Evolutionary conservation across 306 rosid species (phyloP).

Genomic region (peach (Prunus persica)): DNA sequence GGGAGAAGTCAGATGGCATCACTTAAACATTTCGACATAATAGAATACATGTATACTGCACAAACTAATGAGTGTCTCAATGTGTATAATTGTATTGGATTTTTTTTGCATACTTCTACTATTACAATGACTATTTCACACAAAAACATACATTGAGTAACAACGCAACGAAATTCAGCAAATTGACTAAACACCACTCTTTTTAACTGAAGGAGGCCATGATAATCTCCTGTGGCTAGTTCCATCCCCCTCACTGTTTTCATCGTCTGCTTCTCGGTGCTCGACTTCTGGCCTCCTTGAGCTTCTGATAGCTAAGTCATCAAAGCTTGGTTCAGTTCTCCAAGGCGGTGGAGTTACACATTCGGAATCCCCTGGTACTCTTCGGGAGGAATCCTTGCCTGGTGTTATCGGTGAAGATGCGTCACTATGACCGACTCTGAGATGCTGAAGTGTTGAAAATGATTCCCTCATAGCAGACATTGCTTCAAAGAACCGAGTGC

Average conservation of each 20-base stretch:
- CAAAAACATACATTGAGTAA: conserved; percentile 13
- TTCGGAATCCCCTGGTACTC: conserved; percentile 46
- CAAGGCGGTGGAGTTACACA: conserved; percentile 68
- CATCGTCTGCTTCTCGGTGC: conserved; percentile 37
- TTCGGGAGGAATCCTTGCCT: conserved; percentile 54
- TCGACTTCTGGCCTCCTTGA: conserved; percentile 42
- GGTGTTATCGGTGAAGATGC: conserved; percentile 50
- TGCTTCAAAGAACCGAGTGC: conserved; percentile 93
- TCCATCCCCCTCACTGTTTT: conserved; percentile 30
- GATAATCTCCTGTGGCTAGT: conserved; percentile 49
- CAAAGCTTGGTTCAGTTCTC: conserved; percentile 59
- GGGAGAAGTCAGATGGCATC: not conserved
- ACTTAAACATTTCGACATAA: not conserved
- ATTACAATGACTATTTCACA: conserved; percentile 17
- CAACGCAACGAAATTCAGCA: not conserved
- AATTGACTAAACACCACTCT: conserved; percentile 36
- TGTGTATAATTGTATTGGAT: not conserved
- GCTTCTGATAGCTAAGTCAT: conserved; percentile 56
- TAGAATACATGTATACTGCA: not conserved
- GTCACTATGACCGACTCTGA: conserved; percentile 66
- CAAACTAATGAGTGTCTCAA: not conserved
- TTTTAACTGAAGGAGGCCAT: conserved; percentile 51
- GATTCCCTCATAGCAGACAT: conserved; percentile 99
- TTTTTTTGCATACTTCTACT: not conserved
- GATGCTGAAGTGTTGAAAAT: conserved; percentile 78